Evolutionary conservation across 352 stramenopile genomes (phyloP).

Genomic region (Phytophthora boehmeriae): DNA sequence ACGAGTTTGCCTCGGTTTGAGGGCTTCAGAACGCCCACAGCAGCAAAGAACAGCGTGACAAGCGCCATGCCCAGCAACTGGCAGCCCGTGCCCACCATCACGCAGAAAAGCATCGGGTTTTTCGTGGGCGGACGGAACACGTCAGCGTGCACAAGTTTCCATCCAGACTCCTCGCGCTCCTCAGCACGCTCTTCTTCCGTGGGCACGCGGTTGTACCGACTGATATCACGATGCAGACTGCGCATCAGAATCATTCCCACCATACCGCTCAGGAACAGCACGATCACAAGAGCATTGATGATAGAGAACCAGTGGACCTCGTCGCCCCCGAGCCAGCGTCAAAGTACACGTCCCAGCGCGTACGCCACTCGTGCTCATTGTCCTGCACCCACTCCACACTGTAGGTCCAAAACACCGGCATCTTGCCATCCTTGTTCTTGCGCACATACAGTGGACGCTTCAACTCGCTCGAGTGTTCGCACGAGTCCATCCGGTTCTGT

Average conservation of each 20-base stretch:
- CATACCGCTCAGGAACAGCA: slow-evolving; percentile 99
- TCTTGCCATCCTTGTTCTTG: slow-evolving; percentile 80
- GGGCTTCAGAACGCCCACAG: slow-evolving; percentile 95
- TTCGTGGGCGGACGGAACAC: slow-evolving; percentile 97
- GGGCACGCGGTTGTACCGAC: slow-evolving; percentile 96
- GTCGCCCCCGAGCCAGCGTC: slow-evolving; percentile 88
- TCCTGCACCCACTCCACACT: slow-evolving; percentile 97
- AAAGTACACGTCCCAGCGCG: slow-evolving; percentile 99
- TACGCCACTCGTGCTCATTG: slow-evolving; percentile 97
- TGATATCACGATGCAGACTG: slow-evolving; percentile 98
- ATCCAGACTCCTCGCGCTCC: slow-evolving; percentile 98
- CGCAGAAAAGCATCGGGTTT: slow-evolving; percentile 96
- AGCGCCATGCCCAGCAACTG: slow-evolving; percentile 97
- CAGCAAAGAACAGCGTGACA: slow-evolving; percentile 97
- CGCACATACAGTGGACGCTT: slow-evolving; percentile 80
- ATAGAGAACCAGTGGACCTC: slow-evolving; percentile 99
- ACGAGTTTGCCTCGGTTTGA: slow-evolving; percentile 98
- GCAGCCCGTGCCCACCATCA: slow-evolving; percentile 97
- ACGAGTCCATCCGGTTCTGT: slow-evolving; percentile 75
- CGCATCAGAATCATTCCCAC: slow-evolving; percentile 99
- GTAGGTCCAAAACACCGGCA: slow-evolving; percentile 96
- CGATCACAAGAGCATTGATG: slow-evolving; percentile 99
- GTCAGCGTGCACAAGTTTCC: slow-evolving; percentile 99
- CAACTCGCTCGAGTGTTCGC: slow-evolving; percentile 72
- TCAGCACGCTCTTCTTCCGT: slow-evolving; percentile 97